phyloP scores from a whole-genome alignment of 306 rosid species.

The Myrica gale region DNA sequence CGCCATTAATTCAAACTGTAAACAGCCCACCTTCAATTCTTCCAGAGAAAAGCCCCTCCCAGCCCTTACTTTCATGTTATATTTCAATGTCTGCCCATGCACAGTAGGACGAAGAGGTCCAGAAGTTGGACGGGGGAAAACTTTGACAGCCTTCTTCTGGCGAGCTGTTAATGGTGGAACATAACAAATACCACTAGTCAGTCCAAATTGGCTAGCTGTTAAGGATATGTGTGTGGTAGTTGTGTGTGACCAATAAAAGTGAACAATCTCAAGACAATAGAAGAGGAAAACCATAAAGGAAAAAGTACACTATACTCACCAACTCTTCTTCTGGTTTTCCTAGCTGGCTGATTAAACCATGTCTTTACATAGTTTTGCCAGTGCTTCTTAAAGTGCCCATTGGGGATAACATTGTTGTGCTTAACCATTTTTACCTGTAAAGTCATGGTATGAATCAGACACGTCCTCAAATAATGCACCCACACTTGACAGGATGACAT shows the following conservation, averaged over 20 bases:
- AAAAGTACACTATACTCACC: conserved; percentile 26
- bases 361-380: conserved; percentile 65
- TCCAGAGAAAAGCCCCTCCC: conserved; percentile 62
- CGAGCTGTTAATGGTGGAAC: conserved; percentile 34
- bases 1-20: neutral
- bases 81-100: conserved; percentile 57
- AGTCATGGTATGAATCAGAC: neutral
- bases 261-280: neutral
- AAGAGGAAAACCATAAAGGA: neutral
- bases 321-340: conserved; percentile 50
- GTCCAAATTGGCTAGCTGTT: neutral
- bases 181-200: neutral
- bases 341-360: conserved; percentile 65
- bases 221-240: neutral
- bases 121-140: conserved; percentile 54
- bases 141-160: conserved; percentile 54
- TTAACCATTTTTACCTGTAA: conserved; percentile 50
- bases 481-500: neutral
- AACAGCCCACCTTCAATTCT: conserved; percentile 47
- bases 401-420: conserved; percentile 60
- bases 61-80: conserved; percentile 60
- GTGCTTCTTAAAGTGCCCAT: conserved; percentile 51
- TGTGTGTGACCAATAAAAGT: neutral
- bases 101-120: conserved; percentile 59
- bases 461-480: neutral